Evolutionary conservation across 495 filamentous ascomycete species (phyloP).

Genomic region (Aspergillus mulundensis): DNA sequence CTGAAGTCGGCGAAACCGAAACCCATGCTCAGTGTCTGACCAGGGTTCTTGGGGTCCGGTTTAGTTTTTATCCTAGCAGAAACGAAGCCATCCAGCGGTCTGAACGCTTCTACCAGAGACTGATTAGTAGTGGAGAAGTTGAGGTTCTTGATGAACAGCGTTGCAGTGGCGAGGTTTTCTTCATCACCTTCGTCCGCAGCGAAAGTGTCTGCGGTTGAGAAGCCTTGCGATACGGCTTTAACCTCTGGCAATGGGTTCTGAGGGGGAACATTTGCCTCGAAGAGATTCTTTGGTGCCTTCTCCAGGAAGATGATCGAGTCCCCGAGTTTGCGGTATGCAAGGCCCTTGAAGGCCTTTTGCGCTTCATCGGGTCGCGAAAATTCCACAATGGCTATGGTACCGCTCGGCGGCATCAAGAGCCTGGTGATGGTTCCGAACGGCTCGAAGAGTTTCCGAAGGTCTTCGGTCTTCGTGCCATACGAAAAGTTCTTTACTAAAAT

Average conservation of each 20-base stretch:
- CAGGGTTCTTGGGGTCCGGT: slow-evolving; percentile 76
- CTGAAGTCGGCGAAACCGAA: slow-evolving; percentile 93
- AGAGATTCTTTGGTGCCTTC: slow-evolving; percentile 83
- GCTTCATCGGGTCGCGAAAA: slow-evolving; percentile 74
- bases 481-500: slow-evolving; percentile 96
- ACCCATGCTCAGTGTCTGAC: slow-evolving; percentile 86
- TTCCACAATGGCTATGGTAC: slow-evolving; percentile 89
- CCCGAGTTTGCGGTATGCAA: slow-evolving; percentile 87
- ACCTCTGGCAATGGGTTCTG: slow-evolving; percentile 26
- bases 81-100: slow-evolving; percentile 77
- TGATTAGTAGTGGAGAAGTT: slow-evolving; percentile 84
- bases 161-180: slow-evolving; percentile 57
- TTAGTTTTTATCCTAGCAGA: slow-evolving; percentile 85
- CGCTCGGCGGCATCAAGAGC: slow-evolving; percentile 86
- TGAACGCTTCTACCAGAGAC: slow-evolving; percentile 67
- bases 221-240: slow-evolving; percentile 42
- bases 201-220: slow-evolving; percentile 55
- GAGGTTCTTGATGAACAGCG: slow-evolving; percentile 88
- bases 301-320: slow-evolving; percentile 90
- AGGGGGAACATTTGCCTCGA: slow-evolving; percentile 41
- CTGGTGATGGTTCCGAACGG: slow-evolving; percentile 62
- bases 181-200: slow-evolving; percentile 50
- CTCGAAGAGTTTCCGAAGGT: slow-evolving; percentile 49
- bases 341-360: slow-evolving; percentile 70
- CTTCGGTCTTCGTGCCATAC: slow-evolving; percentile 63